Base-by-base conservation (phyloP, 2,329 filamentous ascomycete genomes). In the Colletotrichum agaves region DNA sequence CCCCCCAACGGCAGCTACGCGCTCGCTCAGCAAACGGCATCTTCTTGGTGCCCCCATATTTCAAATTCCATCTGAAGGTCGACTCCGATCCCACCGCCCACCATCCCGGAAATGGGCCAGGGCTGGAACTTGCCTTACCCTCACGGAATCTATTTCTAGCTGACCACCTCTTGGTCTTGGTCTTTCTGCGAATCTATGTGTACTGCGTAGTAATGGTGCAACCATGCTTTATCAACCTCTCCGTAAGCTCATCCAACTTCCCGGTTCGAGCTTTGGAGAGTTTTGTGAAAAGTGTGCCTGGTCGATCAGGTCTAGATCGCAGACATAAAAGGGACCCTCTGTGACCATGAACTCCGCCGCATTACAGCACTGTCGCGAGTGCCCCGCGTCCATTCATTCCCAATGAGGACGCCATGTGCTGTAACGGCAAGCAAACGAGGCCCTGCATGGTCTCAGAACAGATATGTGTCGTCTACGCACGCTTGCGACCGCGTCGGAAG, bases 261-360 rank as follows among this genome's bases (percentile, higher is more conserved):
- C 47, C 33, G 41, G 46, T 41, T 43, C 31, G 46, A 64, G 53
- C 46, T 64, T 64, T 31, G 21, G 17, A 47, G 55, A 41, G 23
- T 39, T 58, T 58, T 55, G 47, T 43, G 33, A 55, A 55, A 33
- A 31, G 47, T 43, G 55, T 65, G 53, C 47, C 61, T 68, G 39
- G 55, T 35, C 47, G 65, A 60, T 64, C 17, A 23, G 46, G 61
- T 67, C 64, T 59, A 17, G 61, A 55, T 64, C 61, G 53, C 64
- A 43, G 55, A 21, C 17, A 46, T 17, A 23, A 15, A 53, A 23
- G 23, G 7, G 53, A n/a, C 31, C 33, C 21, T 50, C 41, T 44
- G 59, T 53, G 35, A 43, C 35, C 31, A 6, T n/a, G 31, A 41
- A 58, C 27, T 46, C 61, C 64, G 59, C 39, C n/a, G 37, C 53